These are phyloP conservation scores for Eucalyptus decipiens DNA, from an alignment of 345 rosid species.

Conservation along the genomic window DNA sequence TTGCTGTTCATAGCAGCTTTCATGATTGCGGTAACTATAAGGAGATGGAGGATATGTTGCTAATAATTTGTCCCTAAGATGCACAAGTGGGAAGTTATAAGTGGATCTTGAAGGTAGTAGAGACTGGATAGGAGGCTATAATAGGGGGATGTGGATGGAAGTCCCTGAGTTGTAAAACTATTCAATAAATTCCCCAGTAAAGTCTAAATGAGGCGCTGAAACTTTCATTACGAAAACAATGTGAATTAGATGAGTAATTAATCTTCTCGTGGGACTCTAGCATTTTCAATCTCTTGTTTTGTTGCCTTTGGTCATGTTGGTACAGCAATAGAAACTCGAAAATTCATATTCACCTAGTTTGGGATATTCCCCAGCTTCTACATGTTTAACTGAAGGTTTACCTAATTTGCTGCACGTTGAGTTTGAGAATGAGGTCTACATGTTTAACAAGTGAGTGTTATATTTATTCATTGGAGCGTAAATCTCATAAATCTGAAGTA, in stretches of 20 bases:
- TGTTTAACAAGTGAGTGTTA: not conserved
- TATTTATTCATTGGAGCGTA: not conserved
- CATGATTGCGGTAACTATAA: not conserved
- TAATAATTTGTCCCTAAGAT: not conserved
- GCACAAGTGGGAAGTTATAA: not conserved
- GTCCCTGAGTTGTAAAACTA: not conserved
- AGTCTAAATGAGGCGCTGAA: not conserved
- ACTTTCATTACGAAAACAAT: not conserved
- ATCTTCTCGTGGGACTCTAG: not conserved
- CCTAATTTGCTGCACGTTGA: not conserved
- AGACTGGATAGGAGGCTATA: not conserved
- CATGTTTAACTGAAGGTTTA: not conserved
- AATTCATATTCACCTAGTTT: not conserved
- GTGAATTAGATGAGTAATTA: not conserved
- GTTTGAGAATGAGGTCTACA: not conserved
- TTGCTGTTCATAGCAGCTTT: not conserved
- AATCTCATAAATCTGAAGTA: not conserved
- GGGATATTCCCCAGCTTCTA: not conserved
- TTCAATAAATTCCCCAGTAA: not conserved
- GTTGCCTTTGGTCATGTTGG: not conserved
- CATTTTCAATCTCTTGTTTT: not conserved
- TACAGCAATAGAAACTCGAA: not conserved
- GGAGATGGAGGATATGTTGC: not conserved
- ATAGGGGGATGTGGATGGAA: not conserved
- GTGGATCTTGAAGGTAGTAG: not conserved